Conservation (phyloP, 805 yeast genomes). For the Kluyveromyces starmeri region DNA sequence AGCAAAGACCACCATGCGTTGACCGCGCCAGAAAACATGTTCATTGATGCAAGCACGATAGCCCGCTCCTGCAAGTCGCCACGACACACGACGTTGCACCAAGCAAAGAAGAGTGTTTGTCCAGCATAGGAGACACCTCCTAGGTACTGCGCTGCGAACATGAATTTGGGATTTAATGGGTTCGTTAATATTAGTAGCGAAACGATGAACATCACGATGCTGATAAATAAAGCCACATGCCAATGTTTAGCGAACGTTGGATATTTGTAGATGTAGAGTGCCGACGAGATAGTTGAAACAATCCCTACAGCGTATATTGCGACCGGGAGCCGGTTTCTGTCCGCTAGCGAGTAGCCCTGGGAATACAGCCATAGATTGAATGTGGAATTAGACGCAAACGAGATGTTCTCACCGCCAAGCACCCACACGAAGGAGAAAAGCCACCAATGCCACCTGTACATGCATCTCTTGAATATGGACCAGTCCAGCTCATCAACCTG, state of each 20-base stretch:
- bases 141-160: conserved; percentile 47
- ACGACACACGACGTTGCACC: conserved; percentile 54
- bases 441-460: conserved; percentile 51
- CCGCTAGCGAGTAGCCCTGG: conserved; percentile 34
- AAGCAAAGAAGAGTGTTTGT: conserved; percentile 51
- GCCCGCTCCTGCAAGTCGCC: conserved; percentile 58
- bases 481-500: conserved; percentile 32
- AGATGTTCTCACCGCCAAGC: conserved; percentile 41
- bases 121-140: conserved; percentile 50
- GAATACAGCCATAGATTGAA: conserved; percentile 40
- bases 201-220: conserved; percentile 35
- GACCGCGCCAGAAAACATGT: conserved; percentile 53
- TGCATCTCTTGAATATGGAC: conserved; percentile 36
- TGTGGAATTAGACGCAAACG: conserved; percentile 38
- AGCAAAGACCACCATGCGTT: conserved; percentile 58
- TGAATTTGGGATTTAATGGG: conserved; percentile 32
- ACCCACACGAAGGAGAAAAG: conserved; percentile 44
- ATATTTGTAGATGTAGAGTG: conserved; percentile 36
- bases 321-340: conserved; percentile 45
- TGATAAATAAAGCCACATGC: conserved; percentile 40
- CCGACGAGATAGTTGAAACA: conserved; percentile 35
- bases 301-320: conserved; percentile 47
- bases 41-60: conserved; percentile 55
- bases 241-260: conserved; percentile 38
- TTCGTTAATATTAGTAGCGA: conserved; percentile 38